A percentile compares a stretch with the other conserved stretches of the same genome.
These are phyloP conservation scores for Talaromyces albobiverticillius DNA, from an alignment of 2,329 filamentous ascomycete species.

Conservation along the genomic window DNA sequence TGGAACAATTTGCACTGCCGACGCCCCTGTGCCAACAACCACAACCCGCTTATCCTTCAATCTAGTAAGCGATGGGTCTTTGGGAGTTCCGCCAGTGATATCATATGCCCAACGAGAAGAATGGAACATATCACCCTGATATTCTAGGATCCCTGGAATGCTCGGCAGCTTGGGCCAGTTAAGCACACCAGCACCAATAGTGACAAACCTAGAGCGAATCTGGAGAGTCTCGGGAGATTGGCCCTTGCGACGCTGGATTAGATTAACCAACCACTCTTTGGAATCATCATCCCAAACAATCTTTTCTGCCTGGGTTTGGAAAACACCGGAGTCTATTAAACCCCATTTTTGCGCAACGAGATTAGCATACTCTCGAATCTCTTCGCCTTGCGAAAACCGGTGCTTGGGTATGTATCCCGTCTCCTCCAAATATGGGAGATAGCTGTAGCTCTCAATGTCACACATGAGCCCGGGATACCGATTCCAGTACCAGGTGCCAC, in stretches of 20 bases:
- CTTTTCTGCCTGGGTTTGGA: background rate
- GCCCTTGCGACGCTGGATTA: background rate
- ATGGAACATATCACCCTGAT: constrained; percentile 40
- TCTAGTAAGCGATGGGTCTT: background rate
- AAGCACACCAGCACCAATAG: background rate
- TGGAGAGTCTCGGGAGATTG: background rate
- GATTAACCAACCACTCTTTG: background rate
- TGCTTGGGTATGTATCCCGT: constrained; percentile 56
- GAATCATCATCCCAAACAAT: background rate
- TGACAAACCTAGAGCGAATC: background rate
- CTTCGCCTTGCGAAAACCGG: constrained; percentile 38
- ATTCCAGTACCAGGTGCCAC: constrained; percentile 45
- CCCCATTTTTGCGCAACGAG: constrained; percentile 25
- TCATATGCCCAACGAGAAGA: constrained; percentile 38
- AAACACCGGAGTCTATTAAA: background rate
- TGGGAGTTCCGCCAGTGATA: constrained; percentile 35
- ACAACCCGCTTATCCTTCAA: constrained; percentile 13
- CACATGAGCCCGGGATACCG: constrained; percentile 50
- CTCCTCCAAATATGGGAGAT: constrained; percentile 59
- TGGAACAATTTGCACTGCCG: constrained; percentile 17
- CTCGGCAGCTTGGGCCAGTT: background rate
- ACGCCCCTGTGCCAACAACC: constrained; percentile 16
- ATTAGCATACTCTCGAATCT: constrained; percentile 48
- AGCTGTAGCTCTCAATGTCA: constrained; percentile 58
- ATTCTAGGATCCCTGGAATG: constrained; percentile 16